These are phyloP conservation scores for Hypsizygus marmoreus DNA, from an alignment of 768 basidiomycete species.

Conservation along the genomic window DNA sequence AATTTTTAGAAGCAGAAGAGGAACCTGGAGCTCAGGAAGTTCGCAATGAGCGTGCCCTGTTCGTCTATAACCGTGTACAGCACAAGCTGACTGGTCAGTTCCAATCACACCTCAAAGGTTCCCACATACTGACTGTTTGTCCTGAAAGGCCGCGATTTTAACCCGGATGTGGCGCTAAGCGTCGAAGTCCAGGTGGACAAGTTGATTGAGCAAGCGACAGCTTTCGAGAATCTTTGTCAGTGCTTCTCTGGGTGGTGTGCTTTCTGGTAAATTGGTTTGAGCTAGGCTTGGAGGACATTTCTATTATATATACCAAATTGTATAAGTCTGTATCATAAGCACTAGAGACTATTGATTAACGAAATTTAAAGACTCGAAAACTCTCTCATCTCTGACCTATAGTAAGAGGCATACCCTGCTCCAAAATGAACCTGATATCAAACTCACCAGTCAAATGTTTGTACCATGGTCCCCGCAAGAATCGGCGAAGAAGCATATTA, in stretches of 20 bases:
- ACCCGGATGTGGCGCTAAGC: constrained; percentile 71
- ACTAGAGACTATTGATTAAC: too few species aligned
- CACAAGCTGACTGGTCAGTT: constrained; percentile 86
- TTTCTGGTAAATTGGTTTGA: constrained; percentile 55
- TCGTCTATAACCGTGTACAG: constrained; percentile 93
- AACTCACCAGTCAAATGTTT: too few species aligned
- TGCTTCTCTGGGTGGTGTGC: constrained; percentile 97
- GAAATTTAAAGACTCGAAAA: too few species aligned
- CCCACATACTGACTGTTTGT: background rate
- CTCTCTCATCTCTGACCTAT: too few species aligned
- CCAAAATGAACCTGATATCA: too few species aligned
- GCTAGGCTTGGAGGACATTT: constrained; percentile 6
- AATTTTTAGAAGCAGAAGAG: constrained; percentile 40
- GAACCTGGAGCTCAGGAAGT: constrained; percentile 77
- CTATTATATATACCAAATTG: constrained; percentile 13
- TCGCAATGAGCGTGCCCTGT: constrained; percentile 86
- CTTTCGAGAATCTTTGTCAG: constrained; percentile 93
- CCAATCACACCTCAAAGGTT: background rate
- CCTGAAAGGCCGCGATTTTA: constrained; percentile 90
- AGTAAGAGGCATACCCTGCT: too few species aligned
- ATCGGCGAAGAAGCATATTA: too few species aligned
- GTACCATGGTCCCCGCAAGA: too few species aligned
- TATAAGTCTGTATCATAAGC: constrained; percentile 7
- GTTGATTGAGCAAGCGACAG: constrained; percentile 90
- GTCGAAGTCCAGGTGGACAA: constrained; percentile 90